These are phyloP conservation scores for Tremellales sp. DNA, from an alignment of 1,284 basidiomycete genomes.

Conservation along the genomic window DNA sequence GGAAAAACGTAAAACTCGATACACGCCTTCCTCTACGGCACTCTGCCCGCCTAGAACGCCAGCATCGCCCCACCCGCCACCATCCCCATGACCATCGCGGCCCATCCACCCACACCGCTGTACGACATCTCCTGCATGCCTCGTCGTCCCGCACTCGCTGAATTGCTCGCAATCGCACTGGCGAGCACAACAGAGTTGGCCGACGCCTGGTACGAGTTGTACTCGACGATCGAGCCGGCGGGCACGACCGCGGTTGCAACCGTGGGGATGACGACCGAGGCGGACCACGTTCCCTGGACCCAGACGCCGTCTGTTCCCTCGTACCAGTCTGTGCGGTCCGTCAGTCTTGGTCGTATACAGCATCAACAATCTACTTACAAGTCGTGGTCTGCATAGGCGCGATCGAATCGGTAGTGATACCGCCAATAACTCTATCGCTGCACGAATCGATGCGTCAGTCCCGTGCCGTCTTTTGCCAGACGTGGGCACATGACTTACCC, in stretches of 20 bases:
- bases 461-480: neutral
- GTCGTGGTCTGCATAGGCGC: conserved; percentile 33
- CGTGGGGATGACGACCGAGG: conserved; percentile 27
- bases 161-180: conserved; percentile 14
- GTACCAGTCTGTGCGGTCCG: conserved; percentile 22
- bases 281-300: conserved; percentile 30
- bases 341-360: neutral
- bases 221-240: conserved; percentile 30
- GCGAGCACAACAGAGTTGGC: conserved; percentile 29
- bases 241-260: conserved; percentile 32
- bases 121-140: neutral
- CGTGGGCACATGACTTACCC: conserved; percentile 12
- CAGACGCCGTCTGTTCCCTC: conserved; percentile 29
- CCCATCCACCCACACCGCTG: conserved; percentile 11
- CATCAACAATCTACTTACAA: conserved; percentile 13
- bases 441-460: conserved; percentile 1
- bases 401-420: conserved; percentile 10
- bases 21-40: too few species aligned
- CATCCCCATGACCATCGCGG: conserved; percentile 16
- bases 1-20: too few species aligned
- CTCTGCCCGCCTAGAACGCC: too few species aligned
- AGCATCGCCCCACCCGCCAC: conserved; percentile 23
- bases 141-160: conserved; percentile 2
- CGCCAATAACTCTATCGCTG: conserved; percentile 18
- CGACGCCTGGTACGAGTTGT: conserved; percentile 26